Evolutionary conservation across 148 eudicot species (phyloP).

Genomic region (Suaeda aralocaspica): DNA sequence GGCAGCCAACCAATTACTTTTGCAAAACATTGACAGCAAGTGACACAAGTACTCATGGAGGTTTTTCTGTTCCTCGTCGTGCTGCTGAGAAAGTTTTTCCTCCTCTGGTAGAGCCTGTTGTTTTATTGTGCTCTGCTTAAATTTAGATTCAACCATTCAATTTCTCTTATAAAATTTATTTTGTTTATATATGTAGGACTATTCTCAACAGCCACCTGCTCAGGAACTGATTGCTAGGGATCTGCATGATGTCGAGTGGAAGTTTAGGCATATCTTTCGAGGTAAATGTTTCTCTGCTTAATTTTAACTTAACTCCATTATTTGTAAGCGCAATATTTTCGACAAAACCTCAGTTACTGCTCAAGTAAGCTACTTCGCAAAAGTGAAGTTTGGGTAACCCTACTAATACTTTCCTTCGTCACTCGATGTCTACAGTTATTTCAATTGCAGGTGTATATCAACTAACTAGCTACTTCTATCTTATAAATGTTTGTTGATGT

Average conservation of each 20-base stretch:
- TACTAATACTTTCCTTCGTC: not conserved
- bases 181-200: slow-evolving; percentile 54
- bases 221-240: slow-evolving; percentile 98
- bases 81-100: slow-evolving; percentile 99
- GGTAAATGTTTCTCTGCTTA: slow-evolving; percentile 38
- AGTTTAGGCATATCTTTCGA: slow-evolving; percentile 93
- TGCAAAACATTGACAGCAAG: slow-evolving; percentile 98
- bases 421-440: not conserved
- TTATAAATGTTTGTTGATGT: not conserved
- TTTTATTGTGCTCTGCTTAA: not conserved
- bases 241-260: slow-evolving; percentile 98
- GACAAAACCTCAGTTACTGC: too few relatives aligned
- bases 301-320: not conserved
- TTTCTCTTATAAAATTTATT: not conserved
- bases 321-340: not conserved
- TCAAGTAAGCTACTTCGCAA: not conserved
- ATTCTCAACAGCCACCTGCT: slow-evolving; percentile 86
- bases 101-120: slow-evolving; percentile 56
- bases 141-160: not conserved
- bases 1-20: slow-evolving; percentile 95
- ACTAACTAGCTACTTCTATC: not conserved
- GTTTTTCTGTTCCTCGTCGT: slow-evolving; percentile 98
- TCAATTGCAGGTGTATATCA: not conserved
- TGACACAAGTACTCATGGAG: slow-evolving; percentile 98
- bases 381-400: not conserved